Conservation (phyloP, 2,329 filamentous ascomycete species). For the Xylaria sp. region DNA sequence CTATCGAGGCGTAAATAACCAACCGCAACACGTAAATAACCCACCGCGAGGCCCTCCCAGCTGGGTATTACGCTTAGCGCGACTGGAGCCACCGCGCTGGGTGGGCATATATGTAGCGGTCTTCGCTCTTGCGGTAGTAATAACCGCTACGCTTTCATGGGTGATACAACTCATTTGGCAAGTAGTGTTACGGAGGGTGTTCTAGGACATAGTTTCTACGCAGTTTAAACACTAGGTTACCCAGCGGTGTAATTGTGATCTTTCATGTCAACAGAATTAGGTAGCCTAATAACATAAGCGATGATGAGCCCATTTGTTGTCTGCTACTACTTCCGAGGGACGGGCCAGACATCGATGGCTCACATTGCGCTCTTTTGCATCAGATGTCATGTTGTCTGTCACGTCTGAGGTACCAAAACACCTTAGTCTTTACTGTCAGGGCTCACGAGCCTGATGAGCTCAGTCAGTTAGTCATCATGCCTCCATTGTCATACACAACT, state of each 20-base stretch:
- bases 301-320: background rate
- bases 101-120: too few relatives aligned
- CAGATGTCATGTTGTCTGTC: background rate
- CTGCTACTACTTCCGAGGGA: background rate
- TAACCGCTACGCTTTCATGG: too few relatives aligned
- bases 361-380: background rate
- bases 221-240: background rate
- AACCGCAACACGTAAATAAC: too few relatives aligned
- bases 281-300: background rate
- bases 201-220: background rate
- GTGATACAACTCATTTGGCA: too few relatives aligned
- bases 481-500: background rate
- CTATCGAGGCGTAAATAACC: too few relatives aligned
- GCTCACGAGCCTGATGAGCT: background rate
- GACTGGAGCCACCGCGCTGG: too few relatives aligned
- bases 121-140: too few relatives aligned
- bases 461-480: background rate
- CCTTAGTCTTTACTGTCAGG: background rate
- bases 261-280: background rate
- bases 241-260: background rate
- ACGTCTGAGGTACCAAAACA: background rate
- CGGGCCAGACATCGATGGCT: background rate
- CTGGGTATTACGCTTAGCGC: too few relatives aligned
- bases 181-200: too few relatives aligned
- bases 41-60: too few relatives aligned